Evolutionary conservation across 805 yeast species (phyloP).

Genomic region (Tetrapisispora phaffii): DNA sequence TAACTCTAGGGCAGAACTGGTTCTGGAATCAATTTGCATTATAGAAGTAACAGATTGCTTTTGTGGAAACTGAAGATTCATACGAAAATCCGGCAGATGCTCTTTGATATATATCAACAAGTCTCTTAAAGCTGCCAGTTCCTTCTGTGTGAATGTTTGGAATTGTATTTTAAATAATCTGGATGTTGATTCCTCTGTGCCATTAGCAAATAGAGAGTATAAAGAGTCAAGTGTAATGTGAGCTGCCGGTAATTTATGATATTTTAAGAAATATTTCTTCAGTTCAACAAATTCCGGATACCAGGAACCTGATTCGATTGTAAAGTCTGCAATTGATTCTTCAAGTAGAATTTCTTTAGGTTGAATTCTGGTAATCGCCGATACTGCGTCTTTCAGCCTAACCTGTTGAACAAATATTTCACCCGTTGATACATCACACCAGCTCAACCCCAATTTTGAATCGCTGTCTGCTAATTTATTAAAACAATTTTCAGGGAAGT

Average conservation of each 20-base stretch:
- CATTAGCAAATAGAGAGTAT: constrained; percentile 31
- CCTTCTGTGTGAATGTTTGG: constrained; percentile 33
- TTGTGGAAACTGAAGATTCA: constrained; percentile 59
- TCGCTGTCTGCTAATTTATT: constrained; percentile 30
- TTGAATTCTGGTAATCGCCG: constrained; percentile 65
- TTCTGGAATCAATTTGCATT: constrained; percentile 73
- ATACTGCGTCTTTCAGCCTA: constrained; percentile 45
- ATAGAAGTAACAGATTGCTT: constrained; percentile 41
- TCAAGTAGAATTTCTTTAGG: constrained; percentile 73
- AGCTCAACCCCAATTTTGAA: constrained; percentile 57
- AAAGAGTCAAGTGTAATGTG: constrained; percentile 33
- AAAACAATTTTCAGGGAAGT: constrained; percentile 44
- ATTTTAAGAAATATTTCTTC: constrained; percentile 48
- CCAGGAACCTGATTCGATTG: constrained; percentile 41
- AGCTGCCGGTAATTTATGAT: constrained; percentile 35
- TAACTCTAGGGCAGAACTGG: constrained; percentile 68
- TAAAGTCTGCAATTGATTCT: constrained; percentile 33
- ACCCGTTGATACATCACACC: constrained; percentile 88
- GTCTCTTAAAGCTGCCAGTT: constrained; percentile 52
- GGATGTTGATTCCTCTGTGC: constrained; percentile 13
- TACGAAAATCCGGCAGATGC: constrained; percentile 58
- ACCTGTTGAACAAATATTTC: constrained; percentile 61
- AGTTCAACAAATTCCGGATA: constrained; percentile 49
- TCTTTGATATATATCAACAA: constrained; percentile 60
- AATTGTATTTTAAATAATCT: constrained; percentile 21